A percentile compares a stretch with the other conserved stretches of the same genome.
Conservation (phyloP, 2,329 filamentous ascomycete species). For the Penicillium thymicola region DNA sequence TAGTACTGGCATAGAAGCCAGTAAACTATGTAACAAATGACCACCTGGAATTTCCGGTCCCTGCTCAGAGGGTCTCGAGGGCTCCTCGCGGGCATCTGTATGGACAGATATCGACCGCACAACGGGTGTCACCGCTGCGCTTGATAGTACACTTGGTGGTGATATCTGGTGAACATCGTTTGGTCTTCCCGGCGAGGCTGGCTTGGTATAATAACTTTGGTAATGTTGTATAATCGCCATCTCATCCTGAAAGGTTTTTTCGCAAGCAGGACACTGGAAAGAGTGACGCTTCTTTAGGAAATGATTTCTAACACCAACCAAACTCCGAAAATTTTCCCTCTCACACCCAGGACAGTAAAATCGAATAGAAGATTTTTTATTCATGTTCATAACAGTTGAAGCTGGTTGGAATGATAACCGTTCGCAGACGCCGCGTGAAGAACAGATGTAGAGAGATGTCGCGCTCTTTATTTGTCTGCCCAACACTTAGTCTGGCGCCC, state of each 20-base stretch:
- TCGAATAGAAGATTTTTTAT: background rate
- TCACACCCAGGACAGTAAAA: background rate
- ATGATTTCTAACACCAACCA: background rate
- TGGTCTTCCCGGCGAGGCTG: background rate
- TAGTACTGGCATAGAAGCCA: background rate
- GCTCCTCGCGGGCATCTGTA: background rate
- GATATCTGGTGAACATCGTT: background rate
- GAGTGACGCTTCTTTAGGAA: background rate
- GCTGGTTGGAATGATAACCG: background rate
- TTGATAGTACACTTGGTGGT: background rate
- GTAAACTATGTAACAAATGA: background rate
- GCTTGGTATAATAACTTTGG: background rate
- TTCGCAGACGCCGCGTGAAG: background rate
- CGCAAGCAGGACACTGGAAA: background rate
- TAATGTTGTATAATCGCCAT: conserved; percentile 2
- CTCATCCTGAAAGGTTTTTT: background rate
- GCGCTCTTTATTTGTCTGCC: background rate
- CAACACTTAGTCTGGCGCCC: background rate
- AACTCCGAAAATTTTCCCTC: background rate
- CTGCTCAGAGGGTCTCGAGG: background rate
- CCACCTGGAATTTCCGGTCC: background rate
- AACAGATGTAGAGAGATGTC: background rate
- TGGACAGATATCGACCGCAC: background rate
- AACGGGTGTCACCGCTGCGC: background rate
- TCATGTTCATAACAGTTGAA: background rate